Base-by-base conservation (phyloP, 2,329 filamentous ascomycete genomes). In the Neofusicoccum sp. region DNA sequence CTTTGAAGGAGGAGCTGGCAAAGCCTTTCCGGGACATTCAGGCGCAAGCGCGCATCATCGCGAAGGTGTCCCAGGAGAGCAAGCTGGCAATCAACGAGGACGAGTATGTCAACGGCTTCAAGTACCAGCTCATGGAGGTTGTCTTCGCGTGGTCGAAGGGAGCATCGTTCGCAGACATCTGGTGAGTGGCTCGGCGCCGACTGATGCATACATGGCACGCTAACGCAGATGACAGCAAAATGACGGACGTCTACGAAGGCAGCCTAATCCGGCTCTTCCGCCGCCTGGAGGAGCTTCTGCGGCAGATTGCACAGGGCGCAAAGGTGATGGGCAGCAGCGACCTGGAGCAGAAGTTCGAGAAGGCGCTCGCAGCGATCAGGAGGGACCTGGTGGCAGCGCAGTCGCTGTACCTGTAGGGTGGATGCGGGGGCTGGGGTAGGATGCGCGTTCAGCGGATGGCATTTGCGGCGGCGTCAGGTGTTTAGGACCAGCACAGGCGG, bases 311-410 rank as follows among this genome's bases (percentile, higher is more conserved):
- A 14, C 91, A 98, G 79, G 95, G 94, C 29, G 87, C 91, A 68
- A 98, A 97, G 80, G 94, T 97, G 66, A 99, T 99, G 95, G 95
- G 95, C 71, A 97, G 91, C 75, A 92, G 96, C 66, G 95, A 98
- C 71, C 82, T 99, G 63, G 90, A 93, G 73, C 85, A 89, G 74
- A 97, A 97, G 80, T 99, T 99, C 74, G 93, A 97, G 72, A 85
- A 88, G 69, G 90, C 92, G 66, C 80, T 99, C 69, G 83, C 85
- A 64, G 95, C 96, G 84, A 90, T 98, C 61, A 87, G 92, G 77
- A 86, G 95, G 72, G 95, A 98, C 76, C 93, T 99, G 75, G 94
- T 99, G 64, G 93, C 94, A 29, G 92, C 94, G 52, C 93, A 97
- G 81, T 96, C 91, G 71, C 81, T 98, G 77, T 98, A 97, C 75